phyloP scores from a whole-genome alignment of 306 rosid species.

The Macrotyloma uniflorum region DNA sequence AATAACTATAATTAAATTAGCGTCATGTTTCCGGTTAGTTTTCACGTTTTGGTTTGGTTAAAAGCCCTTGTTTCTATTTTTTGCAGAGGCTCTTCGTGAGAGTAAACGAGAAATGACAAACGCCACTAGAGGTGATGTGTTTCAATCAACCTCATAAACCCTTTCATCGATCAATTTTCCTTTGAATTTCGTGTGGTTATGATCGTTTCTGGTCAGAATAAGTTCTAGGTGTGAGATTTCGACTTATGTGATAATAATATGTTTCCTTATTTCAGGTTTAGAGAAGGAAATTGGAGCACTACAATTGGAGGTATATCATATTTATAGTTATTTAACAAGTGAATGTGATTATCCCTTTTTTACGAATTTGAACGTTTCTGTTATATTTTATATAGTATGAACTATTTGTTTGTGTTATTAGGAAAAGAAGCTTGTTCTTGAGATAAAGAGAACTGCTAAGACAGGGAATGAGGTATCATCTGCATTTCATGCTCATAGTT shows the following conservation, averaged over 20 bases:
- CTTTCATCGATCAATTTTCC: conserved; percentile 1
- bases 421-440: conserved; percentile 94
- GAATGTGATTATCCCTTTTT: not conserved
- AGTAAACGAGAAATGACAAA: conserved; percentile 88
- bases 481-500: not conserved
- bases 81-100: conserved; percentile 93
- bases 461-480: conserved; percentile 84
- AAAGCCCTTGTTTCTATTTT: conserved; percentile 24
- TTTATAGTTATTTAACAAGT: conserved; percentile 23
- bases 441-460: conserved; percentile 97
- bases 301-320: conserved; percentile 81
- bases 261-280: conserved; percentile 63
- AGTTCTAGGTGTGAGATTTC: not conserved
- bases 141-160: not conserved
- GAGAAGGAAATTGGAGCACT: conserved; percentile 94
- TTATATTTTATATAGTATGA: conserved; percentile 37
- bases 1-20: not conserved
- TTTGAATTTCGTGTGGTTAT: conserved; percentile 4
- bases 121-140: conserved; percentile 77
- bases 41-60: conserved; percentile 12
- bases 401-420: conserved; percentile 39
- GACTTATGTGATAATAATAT: not conserved
- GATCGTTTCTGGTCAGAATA: not conserved
- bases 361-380: conserved; percentile 1
- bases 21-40: not conserved